phyloP scores from a whole-genome alignment of 148 eudicot genomes.

The Vaccinium darrowii region DNA sequence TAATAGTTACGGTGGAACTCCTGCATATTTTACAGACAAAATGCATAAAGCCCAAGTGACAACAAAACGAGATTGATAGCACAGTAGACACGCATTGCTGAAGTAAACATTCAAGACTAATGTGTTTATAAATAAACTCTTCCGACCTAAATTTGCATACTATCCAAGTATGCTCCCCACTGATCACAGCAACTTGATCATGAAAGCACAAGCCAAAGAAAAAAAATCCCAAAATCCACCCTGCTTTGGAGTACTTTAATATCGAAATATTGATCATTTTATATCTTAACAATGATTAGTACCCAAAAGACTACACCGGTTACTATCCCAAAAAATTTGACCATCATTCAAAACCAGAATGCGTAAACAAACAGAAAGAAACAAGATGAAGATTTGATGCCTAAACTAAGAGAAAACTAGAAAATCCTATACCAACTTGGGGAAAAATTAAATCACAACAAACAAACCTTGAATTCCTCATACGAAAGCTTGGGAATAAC shows the following conservation, averaged over 20 bases:
- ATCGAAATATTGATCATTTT: background rate
- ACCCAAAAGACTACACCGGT: background rate
- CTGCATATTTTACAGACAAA: slow-evolving; percentile 37
- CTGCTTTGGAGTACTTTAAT: background rate
- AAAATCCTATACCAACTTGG: background rate
- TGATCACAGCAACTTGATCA: background rate
- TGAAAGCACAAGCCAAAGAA: background rate
- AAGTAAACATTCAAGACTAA: background rate
- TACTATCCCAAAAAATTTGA: background rate
- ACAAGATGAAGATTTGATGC: background rate
- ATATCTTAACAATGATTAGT: background rate
- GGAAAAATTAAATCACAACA: background rate
- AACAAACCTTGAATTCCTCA: slow-evolving; percentile 86
- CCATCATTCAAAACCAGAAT: background rate
- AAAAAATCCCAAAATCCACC: background rate
- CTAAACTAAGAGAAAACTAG: background rate
- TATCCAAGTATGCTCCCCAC: background rate
- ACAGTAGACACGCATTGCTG: background rate
- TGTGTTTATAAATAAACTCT: background rate
- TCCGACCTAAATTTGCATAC: background rate
- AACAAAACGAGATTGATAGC: background rate
- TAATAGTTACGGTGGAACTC: slow-evolving; percentile 86
- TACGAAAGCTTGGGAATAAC: slow-evolving; percentile 86
- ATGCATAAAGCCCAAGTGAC: background rate
- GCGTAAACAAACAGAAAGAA: background rate